phyloP scores from a whole-genome alignment of 2,329 filamentous ascomycete species.

The Colletotrichum sp. region DNA sequence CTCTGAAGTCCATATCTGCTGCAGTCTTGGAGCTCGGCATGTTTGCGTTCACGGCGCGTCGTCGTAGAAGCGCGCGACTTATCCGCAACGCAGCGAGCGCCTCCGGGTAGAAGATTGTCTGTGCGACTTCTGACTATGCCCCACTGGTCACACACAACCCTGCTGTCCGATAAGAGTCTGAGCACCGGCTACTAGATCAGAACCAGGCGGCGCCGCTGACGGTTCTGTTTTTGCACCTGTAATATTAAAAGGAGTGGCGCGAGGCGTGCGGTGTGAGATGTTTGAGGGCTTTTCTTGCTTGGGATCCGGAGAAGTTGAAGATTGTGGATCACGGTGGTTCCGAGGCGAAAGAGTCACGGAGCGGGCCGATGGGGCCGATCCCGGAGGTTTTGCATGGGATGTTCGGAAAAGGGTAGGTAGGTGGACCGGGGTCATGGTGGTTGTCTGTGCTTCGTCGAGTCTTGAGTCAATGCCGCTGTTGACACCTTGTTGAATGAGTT shows the following conservation, averaged over 20 bases:
- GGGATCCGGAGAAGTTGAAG: not conserved
- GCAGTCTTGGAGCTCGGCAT: not conserved
- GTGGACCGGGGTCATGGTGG: not conserved
- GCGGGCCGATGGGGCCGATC: constrained; percentile 5
- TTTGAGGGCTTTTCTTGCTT: not conserved
- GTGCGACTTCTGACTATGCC: not conserved
- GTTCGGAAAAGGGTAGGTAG: not conserved
- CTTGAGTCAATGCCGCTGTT: not conserved
- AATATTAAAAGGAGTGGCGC: not conserved
- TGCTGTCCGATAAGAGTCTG: not conserved
- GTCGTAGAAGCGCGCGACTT: not conserved
- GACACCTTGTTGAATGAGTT: not conserved
- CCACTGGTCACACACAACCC: not conserved
- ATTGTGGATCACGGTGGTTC: not conserved
- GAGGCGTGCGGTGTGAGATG: not conserved
- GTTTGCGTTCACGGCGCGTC: not conserved
- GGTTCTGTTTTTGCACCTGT: not conserved
- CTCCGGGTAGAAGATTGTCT: not conserved
- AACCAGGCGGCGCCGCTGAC: not conserved
- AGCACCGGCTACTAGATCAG: not conserved
- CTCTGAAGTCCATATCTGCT: constrained; percentile 45
- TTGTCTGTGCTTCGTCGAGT: not conserved
- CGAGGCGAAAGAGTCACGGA: not conserved
- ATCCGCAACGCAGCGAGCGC: not conserved
- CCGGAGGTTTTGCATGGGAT: not conserved